A percentile compares a stretch with the other conserved stretches of the same genome.
phyloP scores from a whole-genome alignment of 352 stramenopile species.

The Phytophthora fragariaefolia region DNA sequence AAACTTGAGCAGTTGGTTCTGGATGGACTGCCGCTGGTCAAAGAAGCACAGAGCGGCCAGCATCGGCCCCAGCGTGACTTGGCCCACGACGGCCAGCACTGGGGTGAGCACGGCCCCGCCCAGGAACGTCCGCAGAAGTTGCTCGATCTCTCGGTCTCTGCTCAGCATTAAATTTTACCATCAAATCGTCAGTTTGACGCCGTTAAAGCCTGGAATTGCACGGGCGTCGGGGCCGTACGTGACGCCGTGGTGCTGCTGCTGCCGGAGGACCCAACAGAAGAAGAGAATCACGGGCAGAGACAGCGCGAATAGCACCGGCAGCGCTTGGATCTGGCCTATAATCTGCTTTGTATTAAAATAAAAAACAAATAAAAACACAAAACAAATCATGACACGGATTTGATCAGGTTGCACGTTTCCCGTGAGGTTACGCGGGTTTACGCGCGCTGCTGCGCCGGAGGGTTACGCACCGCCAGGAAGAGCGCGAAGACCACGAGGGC shows the following conservation, averaged over 20 bases:
- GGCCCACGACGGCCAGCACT: conserved; percentile 46
- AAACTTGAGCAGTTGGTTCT: conserved; percentile 48
- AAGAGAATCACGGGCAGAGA: conserved; percentile 44
- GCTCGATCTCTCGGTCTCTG: conserved; percentile 67
- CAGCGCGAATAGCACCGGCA: conserved; percentile 40
- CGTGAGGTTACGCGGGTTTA: not conserved
- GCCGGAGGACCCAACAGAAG: conserved; percentile 42
- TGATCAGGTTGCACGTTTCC: not conserved
- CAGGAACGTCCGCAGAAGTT: conserved; percentile 64
- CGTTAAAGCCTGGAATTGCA: not conserved
- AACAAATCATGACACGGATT: not conserved
- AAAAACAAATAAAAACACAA: conserved; percentile 6
- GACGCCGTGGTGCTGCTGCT: conserved; percentile 57
- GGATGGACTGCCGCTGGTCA: conserved; percentile 55
- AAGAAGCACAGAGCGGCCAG: conserved; percentile 61
- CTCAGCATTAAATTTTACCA: conserved; percentile 7
- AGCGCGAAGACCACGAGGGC: conserved; percentile 21
- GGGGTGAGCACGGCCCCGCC: conserved; percentile 54
- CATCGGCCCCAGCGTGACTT: conserved; percentile 49
- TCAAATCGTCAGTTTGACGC: conserved; percentile 3
- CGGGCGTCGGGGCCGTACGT: conserved; percentile 36
- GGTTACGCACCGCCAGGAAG: conserved; percentile 34
- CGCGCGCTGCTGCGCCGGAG: not conserved
- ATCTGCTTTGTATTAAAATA: too few relatives aligned
- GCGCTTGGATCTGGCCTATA: conserved; percentile 28